These are phyloP conservation scores for Heterobasidion irregulare DNA, from an alignment of 1,284 basidiomycete species.

Conservation along the genomic window DNA sequence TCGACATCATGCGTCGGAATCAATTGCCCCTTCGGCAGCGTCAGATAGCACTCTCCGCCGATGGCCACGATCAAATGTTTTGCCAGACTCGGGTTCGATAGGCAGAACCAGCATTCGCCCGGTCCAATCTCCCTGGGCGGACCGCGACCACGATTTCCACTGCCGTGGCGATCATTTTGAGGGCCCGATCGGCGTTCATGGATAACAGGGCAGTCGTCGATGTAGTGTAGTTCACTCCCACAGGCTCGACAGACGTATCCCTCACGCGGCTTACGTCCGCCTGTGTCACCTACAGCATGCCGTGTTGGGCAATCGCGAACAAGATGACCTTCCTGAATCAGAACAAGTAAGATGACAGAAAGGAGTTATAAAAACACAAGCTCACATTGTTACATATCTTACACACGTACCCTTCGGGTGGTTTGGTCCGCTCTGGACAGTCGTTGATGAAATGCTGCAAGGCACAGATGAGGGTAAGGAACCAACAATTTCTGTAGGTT, in stretches of 20 bases:
- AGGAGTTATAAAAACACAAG: slow-evolving; percentile 1
- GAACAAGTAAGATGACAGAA: slow-evolving; percentile 2
- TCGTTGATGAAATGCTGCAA: slow-evolving; percentile 67
- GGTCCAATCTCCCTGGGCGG: slow-evolving; percentile 75
- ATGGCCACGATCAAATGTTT: slow-evolving; percentile 95
- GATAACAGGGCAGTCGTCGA: slow-evolving; percentile 79
- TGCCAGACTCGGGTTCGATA: slow-evolving; percentile 85
- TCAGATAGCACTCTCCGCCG: slow-evolving; percentile 87
- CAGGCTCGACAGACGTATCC: slow-evolving; percentile 87
- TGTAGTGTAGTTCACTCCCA: slow-evolving; percentile 74
- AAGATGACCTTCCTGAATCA: slow-evolving; percentile 63
- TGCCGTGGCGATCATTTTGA: slow-evolving; percentile 29
- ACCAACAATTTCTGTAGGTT: neutral
- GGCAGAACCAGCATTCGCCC: slow-evolving; percentile 92
- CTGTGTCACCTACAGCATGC: slow-evolving; percentile 67
- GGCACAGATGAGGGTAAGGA: neutral
- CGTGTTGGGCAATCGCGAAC: slow-evolving; percentile 81
- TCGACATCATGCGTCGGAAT: slow-evolving; percentile 63
- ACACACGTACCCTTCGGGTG: slow-evolving; percentile 82
- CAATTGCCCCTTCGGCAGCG: slow-evolving; percentile 89
- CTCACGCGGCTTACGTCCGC: slow-evolving; percentile 68
- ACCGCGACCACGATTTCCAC: slow-evolving; percentile 36
- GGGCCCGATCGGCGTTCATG: slow-evolving; percentile 27
- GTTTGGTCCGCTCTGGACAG: slow-evolving; percentile 66
- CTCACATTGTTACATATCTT: slow-evolving; percentile 64